These are phyloP conservation scores for Clavispora vitiphila DNA, from an alignment of 805 yeast genomes.

Conservation along the genomic window DNA sequence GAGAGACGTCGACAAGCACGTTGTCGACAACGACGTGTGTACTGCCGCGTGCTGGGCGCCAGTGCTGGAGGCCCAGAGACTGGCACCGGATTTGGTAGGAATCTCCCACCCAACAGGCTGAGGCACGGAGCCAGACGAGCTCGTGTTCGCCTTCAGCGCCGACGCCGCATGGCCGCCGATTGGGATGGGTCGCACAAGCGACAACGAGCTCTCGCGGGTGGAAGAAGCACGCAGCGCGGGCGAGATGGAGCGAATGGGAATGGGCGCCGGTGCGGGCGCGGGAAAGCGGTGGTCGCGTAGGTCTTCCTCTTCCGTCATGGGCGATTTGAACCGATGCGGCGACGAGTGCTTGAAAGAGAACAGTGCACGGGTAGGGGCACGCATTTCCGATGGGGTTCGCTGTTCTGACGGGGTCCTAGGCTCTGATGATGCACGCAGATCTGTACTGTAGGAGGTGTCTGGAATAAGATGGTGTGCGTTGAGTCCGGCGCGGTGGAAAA, in stretches of 20 bases:
- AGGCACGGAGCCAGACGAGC: not conserved
- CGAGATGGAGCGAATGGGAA: not conserved
- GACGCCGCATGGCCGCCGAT: not conserved
- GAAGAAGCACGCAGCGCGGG: not conserved
- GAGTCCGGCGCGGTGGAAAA: slow-evolving; percentile 28
- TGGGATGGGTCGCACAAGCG: not conserved
- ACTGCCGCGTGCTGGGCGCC: not conserved
- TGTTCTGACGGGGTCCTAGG: too few relatives aligned
- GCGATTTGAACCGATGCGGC: slow-evolving; percentile 17
- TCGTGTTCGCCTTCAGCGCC: not conserved
- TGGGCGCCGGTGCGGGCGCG: not conserved
- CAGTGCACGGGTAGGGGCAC: not conserved
- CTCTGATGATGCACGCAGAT: too few relatives aligned
- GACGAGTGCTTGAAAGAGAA: slow-evolving; percentile 11
- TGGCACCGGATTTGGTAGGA: slow-evolving; percentile 31
- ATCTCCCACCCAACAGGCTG: slow-evolving; percentile 35
- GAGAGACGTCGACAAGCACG: slow-evolving; percentile 38
- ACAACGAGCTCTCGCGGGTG: not conserved
- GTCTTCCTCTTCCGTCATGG: not conserved
- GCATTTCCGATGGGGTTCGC: not conserved
- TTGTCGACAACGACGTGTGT: slow-evolving; percentile 27
- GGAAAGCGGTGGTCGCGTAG: not conserved
- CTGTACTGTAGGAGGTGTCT: not conserved
- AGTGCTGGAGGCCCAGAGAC: slow-evolving; percentile 14
- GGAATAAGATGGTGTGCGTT: not conserved